phyloP scores from a whole-genome alignment of 192 early-diverging fungal genomes.

The Coemansia sp. region DNA sequence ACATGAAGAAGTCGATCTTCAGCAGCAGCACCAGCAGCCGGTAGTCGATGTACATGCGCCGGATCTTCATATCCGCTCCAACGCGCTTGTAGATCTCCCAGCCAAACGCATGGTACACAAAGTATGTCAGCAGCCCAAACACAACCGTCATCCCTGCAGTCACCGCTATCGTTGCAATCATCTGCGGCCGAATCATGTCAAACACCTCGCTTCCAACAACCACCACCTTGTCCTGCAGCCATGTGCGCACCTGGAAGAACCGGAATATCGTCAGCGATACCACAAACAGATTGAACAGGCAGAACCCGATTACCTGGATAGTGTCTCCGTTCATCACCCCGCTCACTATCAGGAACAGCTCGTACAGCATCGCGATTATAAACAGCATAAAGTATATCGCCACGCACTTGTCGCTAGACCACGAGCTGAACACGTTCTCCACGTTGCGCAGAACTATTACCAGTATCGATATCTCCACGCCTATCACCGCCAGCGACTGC shows the following conservation, averaged over 20 bases:
- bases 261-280: slow-evolving; percentile 53
- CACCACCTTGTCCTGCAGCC: slow-evolving; percentile 21
- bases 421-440: slow-evolving; percentile 46
- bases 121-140: slow-evolving; percentile 44
- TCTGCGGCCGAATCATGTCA: slow-evolving; percentile 18
- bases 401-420: slow-evolving; percentile 54
- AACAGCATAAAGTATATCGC: slow-evolving; percentile 56
- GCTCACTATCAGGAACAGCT: slow-evolving; percentile 43
- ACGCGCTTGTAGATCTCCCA: slow-evolving; percentile 61
- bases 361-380: slow-evolving; percentile 40
- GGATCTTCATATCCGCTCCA: slow-evolving; percentile 56
- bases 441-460: slow-evolving; percentile 44
- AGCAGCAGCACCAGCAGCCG: slow-evolving; percentile 53
- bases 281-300: slow-evolving; percentile 48
- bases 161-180: slow-evolving; percentile 41
- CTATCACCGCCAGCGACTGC: slow-evolving; percentile 37
- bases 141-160: slow-evolving; percentile 34
- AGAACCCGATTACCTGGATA: slow-evolving; percentile 53
- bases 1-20: slow-evolving; percentile 55
- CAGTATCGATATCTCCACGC: slow-evolving; percentile 41
- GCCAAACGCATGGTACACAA: slow-evolving; percentile 56
- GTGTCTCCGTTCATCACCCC: slow-evolving; percentile 52
- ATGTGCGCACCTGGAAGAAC: slow-evolving; percentile 45
- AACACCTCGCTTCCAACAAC: slow-evolving; percentile 18
- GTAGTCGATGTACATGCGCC: slow-evolving; percentile 57